Evolutionary conservation across 352 stramenopile genomes (phyloP), one percentile per base, ranked within the genome.

Genomic region (Globisporangium canariense): DNA sequence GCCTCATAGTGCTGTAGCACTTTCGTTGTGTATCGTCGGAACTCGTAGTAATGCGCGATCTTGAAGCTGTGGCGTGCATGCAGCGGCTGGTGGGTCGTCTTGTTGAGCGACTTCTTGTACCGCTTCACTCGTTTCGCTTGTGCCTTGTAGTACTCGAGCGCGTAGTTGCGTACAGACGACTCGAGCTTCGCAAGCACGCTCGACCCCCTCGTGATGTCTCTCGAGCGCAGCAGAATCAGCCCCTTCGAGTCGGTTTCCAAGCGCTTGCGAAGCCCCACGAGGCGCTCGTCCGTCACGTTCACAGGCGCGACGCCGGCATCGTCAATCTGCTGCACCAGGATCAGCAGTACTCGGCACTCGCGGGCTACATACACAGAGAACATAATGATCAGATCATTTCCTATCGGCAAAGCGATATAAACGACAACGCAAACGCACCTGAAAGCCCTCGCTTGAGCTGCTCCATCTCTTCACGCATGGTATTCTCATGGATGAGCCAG

Each of bases 21-120:
- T 60, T 96, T 96, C 55, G 81, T 91, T 50, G 84, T 94, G 59
- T 92, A 90, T 6, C 86, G 75, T 51, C 88, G 76, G 60, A 96
- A 96, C 69, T 96, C 88, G 58, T 94, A 94, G 61, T 92, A 96
- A 60, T 96, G 88, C 20, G 86, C 88, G 46, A 94, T 92, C 75
- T 96, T 96, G 66, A 96, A 96, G 61, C 81, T 89, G 50, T 92
- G 76, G n/a, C 88, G 77, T 11, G 85, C 81, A 30, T 88, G 78
- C 22, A 94, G 60, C 6, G 75, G 73, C 58, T 87, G 68, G 32
- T 83, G 76, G n/a, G 69, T 69, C 4, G 68, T 81, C 71, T 92
- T 94, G 58, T 73, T 78, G 14, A 92, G 72, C 11, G 75, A 70
- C 54, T 96, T 96, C 68, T 93, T 91, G 70, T 91, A 91, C 43